A percentile compares a stretch with the other conserved stretches of the same genome.
Evolutionary conservation across 176 grass and related monocot genomes (phyloP).

Genomic region (Oryza nivara): DNA sequence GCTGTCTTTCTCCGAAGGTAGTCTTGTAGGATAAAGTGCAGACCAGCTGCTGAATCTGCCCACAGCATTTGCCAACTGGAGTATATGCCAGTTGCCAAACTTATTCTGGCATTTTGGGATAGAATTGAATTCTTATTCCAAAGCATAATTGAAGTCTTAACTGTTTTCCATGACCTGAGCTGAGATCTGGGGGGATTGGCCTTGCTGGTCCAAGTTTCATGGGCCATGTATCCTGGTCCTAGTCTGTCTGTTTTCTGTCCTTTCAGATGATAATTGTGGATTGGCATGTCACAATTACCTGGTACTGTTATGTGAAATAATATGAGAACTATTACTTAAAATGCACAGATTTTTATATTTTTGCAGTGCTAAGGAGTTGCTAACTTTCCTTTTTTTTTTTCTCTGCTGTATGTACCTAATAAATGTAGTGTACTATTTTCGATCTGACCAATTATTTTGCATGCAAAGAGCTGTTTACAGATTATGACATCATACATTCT

Average conservation of each 20-base stretch:
- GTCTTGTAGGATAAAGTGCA: slow-evolving; percentile 1
- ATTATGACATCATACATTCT: not conserved
- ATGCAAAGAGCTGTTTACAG: slow-evolving; percentile 3
- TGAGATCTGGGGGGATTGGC: not conserved
- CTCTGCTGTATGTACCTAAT: not conserved
- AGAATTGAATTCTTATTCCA: not conserved
- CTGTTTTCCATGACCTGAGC: not conserved
- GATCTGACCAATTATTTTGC: not conserved
- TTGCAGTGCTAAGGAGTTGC: not conserved
- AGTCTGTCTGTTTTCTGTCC: not conserved
- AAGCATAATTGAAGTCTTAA: not conserved
- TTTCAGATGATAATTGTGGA: not conserved
- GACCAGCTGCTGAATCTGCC: not conserved
- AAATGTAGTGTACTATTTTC: not conserved
- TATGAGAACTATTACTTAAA: not conserved
- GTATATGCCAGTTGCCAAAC: not conserved
- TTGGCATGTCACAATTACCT: not conserved
- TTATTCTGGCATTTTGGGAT: slow-evolving; percentile 12
- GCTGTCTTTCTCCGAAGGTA: not conserved
- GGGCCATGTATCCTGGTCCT: not conserved
- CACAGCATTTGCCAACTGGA: not conserved
- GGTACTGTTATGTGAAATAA: not conserved
- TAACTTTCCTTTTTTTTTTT: not conserved
- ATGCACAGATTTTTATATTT: not conserved
- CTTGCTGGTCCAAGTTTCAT: not conserved